These are phyloP conservation scores for Pseudocercospora eumusae DNA, from an alignment of 2,329 filamentous ascomycete genomes.

Conservation along the genomic window DNA sequence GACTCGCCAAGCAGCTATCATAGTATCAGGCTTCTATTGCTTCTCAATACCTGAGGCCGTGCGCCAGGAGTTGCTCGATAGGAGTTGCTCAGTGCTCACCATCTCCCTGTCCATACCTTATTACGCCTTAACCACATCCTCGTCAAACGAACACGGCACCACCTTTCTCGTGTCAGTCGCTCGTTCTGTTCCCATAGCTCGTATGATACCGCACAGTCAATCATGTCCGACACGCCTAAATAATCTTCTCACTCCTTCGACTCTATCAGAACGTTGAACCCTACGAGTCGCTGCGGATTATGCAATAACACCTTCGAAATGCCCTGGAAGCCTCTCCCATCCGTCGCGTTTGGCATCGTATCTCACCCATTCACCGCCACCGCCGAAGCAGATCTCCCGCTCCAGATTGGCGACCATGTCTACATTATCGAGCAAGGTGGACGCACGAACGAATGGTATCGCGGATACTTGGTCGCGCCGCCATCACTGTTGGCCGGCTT, in stretches of 20 bases:
- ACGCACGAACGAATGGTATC: slow-evolving; percentile 81
- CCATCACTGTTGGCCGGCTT: slow-evolving; percentile 89
- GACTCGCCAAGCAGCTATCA: slow-evolving; percentile 1
- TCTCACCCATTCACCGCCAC: slow-evolving; percentile 89
- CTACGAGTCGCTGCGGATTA: slow-evolving; percentile 1
- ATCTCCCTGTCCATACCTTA: slow-evolving; percentile 9
- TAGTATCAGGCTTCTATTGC: too few species aligned
- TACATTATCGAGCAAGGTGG: slow-evolving; percentile 98
- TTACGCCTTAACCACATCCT: not conserved
- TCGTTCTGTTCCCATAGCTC: not conserved
- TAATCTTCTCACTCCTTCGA: not conserved
- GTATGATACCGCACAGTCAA: not conserved
- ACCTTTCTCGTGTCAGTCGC: not conserved
- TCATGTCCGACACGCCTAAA: slow-evolving; percentile 5
- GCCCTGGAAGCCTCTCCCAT: slow-evolving; percentile 21
- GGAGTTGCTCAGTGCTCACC: too few species aligned
- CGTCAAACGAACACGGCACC: not conserved
- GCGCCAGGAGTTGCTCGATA: slow-evolving; percentile 1
- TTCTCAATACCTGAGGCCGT: slow-evolving; percentile 3
- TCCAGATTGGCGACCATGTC: slow-evolving; percentile 96
- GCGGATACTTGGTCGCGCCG: slow-evolving; percentile 91
- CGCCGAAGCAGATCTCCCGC: slow-evolving; percentile 83
- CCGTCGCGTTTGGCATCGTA: slow-evolving; percentile 94
- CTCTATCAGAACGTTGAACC: not conserved
- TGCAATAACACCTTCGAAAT: slow-evolving; percentile 9